Conservation (phyloP, 768 basidiomycete genomes). For the Roridomyces roridus region DNA sequence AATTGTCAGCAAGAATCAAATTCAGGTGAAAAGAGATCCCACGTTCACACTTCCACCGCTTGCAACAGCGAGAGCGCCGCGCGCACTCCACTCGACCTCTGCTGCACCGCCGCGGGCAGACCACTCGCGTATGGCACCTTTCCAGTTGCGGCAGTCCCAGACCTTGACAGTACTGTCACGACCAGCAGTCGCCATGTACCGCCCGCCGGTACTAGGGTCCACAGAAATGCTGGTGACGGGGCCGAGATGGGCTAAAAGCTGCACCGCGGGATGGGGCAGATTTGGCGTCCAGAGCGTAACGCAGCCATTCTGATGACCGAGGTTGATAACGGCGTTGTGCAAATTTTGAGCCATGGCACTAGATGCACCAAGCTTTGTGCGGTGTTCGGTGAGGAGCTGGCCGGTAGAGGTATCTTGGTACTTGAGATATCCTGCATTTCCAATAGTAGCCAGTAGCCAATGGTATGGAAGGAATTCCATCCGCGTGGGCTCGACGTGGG, state of each 20-base stretch:
- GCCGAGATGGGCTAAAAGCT: slow-evolving; percentile 88
- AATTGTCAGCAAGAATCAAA: slow-evolving; percentile 1
- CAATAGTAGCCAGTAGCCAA: slow-evolving; percentile 87
- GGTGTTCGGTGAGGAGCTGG: slow-evolving; percentile 81
- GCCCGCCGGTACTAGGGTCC: slow-evolving; percentile 83
- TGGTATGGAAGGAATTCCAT: slow-evolving; percentile 96
- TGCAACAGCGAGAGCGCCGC: slow-evolving; percentile 82
- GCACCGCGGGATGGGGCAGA: slow-evolving; percentile 88
- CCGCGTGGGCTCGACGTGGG: slow-evolving; percentile 87
- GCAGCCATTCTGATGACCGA: slow-evolving; percentile 94
- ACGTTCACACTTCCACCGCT: slow-evolving; percentile 88
- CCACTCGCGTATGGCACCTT: slow-evolving; percentile 83
- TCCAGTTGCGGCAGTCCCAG: slow-evolving; percentile 98
- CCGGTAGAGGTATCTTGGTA: slow-evolving; percentile 98
- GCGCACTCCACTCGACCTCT: slow-evolving; percentile 85
- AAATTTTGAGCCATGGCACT: slow-evolving; percentile 87
- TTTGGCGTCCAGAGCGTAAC: slow-evolving; percentile 99
- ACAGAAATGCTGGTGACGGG: slow-evolving; percentile 83
- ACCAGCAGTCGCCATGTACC: slow-evolving; percentile 92
- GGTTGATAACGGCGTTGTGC: slow-evolving; percentile 93
- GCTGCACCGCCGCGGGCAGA: slow-evolving; percentile 67
- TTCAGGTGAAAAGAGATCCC: slow-evolving; percentile 30
- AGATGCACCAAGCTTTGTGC: slow-evolving; percentile 89
- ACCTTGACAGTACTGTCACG: slow-evolving; percentile 90
- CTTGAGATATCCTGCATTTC: slow-evolving; percentile 89